Evolutionary conservation across 2,329 filamentous ascomycete genomes (phyloP).

Genomic region (Aspergillus ruber): DNA sequence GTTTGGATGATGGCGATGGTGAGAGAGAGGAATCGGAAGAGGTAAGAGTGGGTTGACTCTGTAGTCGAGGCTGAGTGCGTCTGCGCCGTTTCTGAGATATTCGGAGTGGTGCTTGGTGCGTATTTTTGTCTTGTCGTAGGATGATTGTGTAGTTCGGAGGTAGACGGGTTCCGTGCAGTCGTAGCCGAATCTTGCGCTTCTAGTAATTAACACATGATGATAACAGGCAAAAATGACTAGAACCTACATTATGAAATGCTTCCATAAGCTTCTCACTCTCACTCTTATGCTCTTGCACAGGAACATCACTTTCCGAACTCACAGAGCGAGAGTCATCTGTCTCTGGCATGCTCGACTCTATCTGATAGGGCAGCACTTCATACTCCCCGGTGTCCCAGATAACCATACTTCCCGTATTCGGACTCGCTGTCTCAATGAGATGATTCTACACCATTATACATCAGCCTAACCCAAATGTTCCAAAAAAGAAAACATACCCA

Average conservation of each 20-base stretch:
- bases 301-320: constrained; percentile 6
- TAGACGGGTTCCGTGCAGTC: constrained; percentile 49
- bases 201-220: neutral
- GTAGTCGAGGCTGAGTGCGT: neutral
- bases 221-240: neutral
- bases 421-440: constrained; percentile 53
- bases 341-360: constrained; percentile 21
- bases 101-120: constrained; percentile 9
- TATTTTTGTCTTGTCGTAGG: constrained; percentile 41
- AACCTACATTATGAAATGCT: constrained; percentile 44
- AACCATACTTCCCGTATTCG: constrained; percentile 51
- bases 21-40: constrained; percentile 13
- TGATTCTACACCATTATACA: constrained; percentile 45
- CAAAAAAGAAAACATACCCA: constrained; percentile 39
- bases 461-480: neutral
- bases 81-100: constrained; percentile 18
- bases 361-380: constrained; percentile 44
- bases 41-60: constrained; percentile 6
- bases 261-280: constrained; percentile 43
- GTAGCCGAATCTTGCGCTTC: constrained; percentile 51
- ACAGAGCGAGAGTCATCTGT: constrained; percentile 26
- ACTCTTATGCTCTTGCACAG: constrained; percentile 9
- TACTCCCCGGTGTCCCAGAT: constrained; percentile 61
- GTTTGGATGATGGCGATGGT: constrained; percentile 2
- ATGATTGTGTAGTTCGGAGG: constrained; percentile 50